These are phyloP conservation scores for Spathaspora hagerdaliae DNA, from an alignment of 805 yeast genomes.

Conservation along the genomic window DNA sequence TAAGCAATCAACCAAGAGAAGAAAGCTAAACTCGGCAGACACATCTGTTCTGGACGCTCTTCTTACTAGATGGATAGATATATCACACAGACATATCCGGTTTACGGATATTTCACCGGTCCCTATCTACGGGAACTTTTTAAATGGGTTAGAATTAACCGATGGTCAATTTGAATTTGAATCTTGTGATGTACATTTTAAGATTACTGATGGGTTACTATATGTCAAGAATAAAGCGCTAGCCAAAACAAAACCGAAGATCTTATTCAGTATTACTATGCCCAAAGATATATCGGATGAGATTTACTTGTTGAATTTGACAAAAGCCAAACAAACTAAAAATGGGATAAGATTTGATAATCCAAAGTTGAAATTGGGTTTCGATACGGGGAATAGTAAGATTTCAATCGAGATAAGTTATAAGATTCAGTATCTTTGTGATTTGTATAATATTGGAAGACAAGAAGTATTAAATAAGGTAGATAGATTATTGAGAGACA, in stretches of 20 bases:
- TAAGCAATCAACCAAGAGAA: not conserved
- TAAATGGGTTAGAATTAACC: not conserved
- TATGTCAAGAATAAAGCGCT: conserved; percentile 1
- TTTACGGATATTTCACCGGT: conserved; percentile 10
- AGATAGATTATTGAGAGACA: not conserved
- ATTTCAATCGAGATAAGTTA: not conserved
- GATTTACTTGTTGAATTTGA: conserved; percentile 3
- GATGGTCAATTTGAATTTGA: conserved; percentile 7
- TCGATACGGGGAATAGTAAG: not conserved
- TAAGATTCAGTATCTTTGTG: conserved; percentile 1
- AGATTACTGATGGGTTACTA: conserved; percentile 5
- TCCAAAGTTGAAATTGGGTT: conserved; percentile 3
- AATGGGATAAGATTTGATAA: conserved; percentile 2
- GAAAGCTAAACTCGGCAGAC: not conserved
- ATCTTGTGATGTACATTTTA: conserved; percentile 13
- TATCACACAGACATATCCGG: conserved; percentile 9
- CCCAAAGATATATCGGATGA: conserved; percentile 1
- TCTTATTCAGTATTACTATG: conserved; percentile 1
- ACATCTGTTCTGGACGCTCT: not conserved
- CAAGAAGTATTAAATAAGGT: conserved; percentile 1
- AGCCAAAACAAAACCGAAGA: not conserved
- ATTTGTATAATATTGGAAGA: not conserved
- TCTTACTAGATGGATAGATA: not conserved
- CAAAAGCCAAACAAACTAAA: not conserved
- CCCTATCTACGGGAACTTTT: conserved; percentile 3